Evolutionary conservation across 495 filamentous ascomycete genomes (phyloP).

Genomic region (Talaromyces borbonicus): DNA sequence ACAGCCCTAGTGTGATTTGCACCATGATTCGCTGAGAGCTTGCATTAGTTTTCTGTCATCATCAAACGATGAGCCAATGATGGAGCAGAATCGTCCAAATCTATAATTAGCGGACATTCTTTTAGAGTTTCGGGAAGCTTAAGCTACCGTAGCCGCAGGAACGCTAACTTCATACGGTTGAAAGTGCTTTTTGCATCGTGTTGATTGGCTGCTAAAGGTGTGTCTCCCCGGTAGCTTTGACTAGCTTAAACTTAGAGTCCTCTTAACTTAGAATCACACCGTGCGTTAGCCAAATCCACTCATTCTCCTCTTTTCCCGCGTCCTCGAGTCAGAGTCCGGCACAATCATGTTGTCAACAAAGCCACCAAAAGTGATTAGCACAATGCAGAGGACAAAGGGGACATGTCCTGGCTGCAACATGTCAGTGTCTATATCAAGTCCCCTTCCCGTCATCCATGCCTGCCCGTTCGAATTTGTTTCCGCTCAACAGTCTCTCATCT

Average conservation of each 20-base stretch:
- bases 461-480: not conserved
- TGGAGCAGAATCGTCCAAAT: not conserved
- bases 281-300: not conserved
- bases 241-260: too few species aligned
- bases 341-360: too few species aligned
- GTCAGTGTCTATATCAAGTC: conserved; percentile 1
- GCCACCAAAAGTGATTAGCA: not conserved
- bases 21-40: not conserved
- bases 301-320: too few species aligned
- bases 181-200: not conserved
- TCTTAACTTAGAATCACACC: too few species aligned
- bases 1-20: not conserved
- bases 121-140: not conserved
- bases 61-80: not conserved
- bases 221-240: not conserved
- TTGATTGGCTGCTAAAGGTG: not conserved
- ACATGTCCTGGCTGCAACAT: not conserved
- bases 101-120: not conserved
- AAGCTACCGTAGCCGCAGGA: not conserved
- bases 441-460: not conserved
- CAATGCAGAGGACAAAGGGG: not conserved
- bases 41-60: not conserved
- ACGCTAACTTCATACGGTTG: not conserved
- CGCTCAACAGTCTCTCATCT: not conserved
- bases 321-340: too few species aligned